phyloP scores from a whole-genome alignment of 1,139 yeast species.

The Blastobotrys malaysiensis region DNA sequence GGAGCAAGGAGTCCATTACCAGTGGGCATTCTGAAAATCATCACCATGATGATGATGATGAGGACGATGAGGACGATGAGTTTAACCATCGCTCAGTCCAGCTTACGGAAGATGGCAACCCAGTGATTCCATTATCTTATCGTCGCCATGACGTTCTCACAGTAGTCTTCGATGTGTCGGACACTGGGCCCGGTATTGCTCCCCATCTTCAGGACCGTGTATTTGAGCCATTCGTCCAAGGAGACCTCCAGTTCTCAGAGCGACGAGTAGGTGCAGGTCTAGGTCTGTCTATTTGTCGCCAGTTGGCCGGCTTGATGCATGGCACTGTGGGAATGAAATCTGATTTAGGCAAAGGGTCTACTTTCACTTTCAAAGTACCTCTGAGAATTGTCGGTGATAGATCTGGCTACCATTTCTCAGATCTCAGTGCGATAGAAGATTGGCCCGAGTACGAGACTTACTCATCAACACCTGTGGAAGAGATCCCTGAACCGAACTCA shows the following conservation, averaged over 20 bases:
- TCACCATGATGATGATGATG: not conserved
- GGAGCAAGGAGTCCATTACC: not conserved
- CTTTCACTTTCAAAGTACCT: slow-evolving; percentile 76
- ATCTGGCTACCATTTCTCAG: slow-evolving; percentile 17
- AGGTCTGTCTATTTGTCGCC: slow-evolving; percentile 85
- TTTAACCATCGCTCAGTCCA: not conserved
- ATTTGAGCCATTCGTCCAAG: slow-evolving; percentile 92
- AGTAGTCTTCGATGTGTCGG: slow-evolving; percentile 45
- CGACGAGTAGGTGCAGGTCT: slow-evolving; percentile 92
- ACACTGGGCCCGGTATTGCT: slow-evolving; percentile 91
- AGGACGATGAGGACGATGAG: not conserved
- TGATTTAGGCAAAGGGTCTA: slow-evolving; percentile 71
- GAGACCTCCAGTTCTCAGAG: slow-evolving; percentile 82
- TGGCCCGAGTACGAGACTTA: slow-evolving; percentile 17
- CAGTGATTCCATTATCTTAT: not conserved
- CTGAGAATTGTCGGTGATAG: slow-evolving; percentile 36
- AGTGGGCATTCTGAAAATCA: not conserved
- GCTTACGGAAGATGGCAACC: not conserved
- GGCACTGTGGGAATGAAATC: slow-evolving; percentile 67
- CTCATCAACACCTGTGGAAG: not conserved
- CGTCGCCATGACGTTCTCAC: slow-evolving; percentile 14
- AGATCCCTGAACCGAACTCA: not conserved
- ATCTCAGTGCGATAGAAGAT: slow-evolving; percentile 10
- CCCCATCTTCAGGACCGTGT: slow-evolving; percentile 73
- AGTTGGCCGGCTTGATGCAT: slow-evolving; percentile 79